Base-by-base conservation (phyloP, 768 basidiomycete species). In the Mycena rebaudengoi region DNA sequence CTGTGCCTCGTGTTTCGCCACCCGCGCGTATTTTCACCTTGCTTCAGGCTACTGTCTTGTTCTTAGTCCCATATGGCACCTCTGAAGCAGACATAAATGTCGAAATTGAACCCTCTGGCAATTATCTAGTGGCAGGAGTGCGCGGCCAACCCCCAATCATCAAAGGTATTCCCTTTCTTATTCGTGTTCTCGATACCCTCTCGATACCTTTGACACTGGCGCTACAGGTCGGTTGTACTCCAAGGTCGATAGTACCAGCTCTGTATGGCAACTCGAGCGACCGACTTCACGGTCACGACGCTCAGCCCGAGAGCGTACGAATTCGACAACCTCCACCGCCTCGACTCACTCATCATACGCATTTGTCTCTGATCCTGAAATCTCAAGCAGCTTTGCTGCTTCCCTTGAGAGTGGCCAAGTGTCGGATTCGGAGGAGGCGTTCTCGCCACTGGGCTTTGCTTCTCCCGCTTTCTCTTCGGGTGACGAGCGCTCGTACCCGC, bases 321-420 rank as follows among this genome's bases (percentile, higher is more conserved):
- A 87, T 3, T 92, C 91, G 14, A 88, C 90, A 14, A 79, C 88
- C 7, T 93, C 92, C 10, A 91, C 91, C 2, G 79, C 88, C 0
- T 93, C 91, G 4, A 91, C 91, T 0, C 91, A 87, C 28, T 94
- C 92, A 20, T 94, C 92, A 0, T 94, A 88, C 69, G 92, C 92
- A 5, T 83, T 92, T 58, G 82, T 94, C 10, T 93, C 92, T n/a
- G 92, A 94, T 68, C 88, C 87, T 2, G 92, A 94, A 67, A 90
- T 94, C 52, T 92, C 92, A 5, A 93, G 91, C 76, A 91, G 90
- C 73, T 93, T 94, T 67, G 91, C 91, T 1, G 91, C 91, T 7
- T 94, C 92, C 28, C 82, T 94, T 4, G 92, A 92, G 71, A 90
- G 90, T 66, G 88, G 81, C 14, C 88, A 87, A 26, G 83, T 84